Evolutionary conservation across 257 asterid species (phyloP), one percentile per base, ranked within the genome.

Genomic region (Solanum megistacrolobum): DNA sequence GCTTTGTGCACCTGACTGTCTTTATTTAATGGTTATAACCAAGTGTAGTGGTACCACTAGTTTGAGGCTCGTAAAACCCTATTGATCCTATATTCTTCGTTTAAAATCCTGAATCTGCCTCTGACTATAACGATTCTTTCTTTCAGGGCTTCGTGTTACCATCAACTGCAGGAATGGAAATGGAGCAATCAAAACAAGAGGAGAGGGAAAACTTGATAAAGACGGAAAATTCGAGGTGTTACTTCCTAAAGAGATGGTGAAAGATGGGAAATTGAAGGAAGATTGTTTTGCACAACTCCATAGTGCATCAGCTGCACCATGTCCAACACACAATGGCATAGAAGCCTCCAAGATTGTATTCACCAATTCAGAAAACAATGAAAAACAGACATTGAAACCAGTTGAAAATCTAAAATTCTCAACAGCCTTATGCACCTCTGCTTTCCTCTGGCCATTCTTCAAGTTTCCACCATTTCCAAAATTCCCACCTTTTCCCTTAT

Each of bases 271-370:
- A 16, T 91, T 95, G 43, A 93, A 93, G 31, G 92, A 93, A 18
- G 96, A 93, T 23, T 97, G 99, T 89, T 95, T 92, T 58, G 98
- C 96, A 4, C 98, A 96, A 79, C 96, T 97, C 82, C 96, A 94
- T 75, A 95, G 94, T 89, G 96, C 95, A 6, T 91, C 93, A 6
- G 89, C 94, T 2, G 60, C 87, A 43, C 98, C 98, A 20, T 97
- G 99, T 91, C 95, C 98, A 1, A 89, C 94, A 58, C 95, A 92
- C 86, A 74, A 89, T 58, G 94, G 95, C 55, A 35, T 93, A 2
- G 94, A 97, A 75, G 92, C 94, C 65, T 41, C 94, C 88, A 96
- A 93, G 87, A 90, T 97, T 58, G 91, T 91, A 32, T 83, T 89
- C 88, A 93, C 92, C 23, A 79, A 76, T 36, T 27, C 87, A 72